Evolutionary conservation across 2,329 filamentous ascomycete genomes (phyloP), one percentile per base, ranked within the genome.

Genomic region (Diaporthe helianthi): DNA sequence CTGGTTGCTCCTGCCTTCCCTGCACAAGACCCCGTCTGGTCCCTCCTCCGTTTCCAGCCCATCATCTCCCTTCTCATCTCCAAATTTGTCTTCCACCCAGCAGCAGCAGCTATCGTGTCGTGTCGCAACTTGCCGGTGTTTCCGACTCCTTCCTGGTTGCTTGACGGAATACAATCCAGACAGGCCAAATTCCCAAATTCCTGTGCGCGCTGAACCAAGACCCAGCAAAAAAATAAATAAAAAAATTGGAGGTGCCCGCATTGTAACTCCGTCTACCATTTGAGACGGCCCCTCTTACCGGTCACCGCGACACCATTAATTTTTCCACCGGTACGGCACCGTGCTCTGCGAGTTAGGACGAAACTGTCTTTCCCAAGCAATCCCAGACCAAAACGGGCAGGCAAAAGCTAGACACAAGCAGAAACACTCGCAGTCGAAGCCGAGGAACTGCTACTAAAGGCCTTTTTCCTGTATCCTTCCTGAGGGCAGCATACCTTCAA

Each of bases 271-370:
- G 29, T 65, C 36, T 41, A 15, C 47, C 53, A 33, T 55, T 65
- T 53, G 63, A 49, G 52, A 47, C 67, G 69, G 69, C 69, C 63
- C 67, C 67, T 69, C 67, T 67, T 69, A 52, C 67, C 69, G 69
- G 67, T 31, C 26, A 67, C 54, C 69, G 69, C 69, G 69, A 46
- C 44, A 46, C 38, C 65, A 58, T 33, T 51, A 38, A 38, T 36
- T 38, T 38, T 38, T 58, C 52, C 52, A 22, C 46, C 31, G 29
- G 13, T 55, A 51, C 41, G 31, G 44, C 41, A 26, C 51, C 41
- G 17, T 38, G 44, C 65, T 49, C 24, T 33, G 33, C 41, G 29
- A 51, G 26, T 58, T 47, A 38, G 24, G 38, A 66, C 64, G 51
- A 66, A 55, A 66, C 64, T 63, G 49, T 63, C 44, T 44, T 29